A percentile compares a stretch with the other conserved stretches of the same genome.
phyloP scores from a whole-genome alignment of 2,329 filamentous ascomycete genomes.

The Coleophoma crateriformis region DNA sequence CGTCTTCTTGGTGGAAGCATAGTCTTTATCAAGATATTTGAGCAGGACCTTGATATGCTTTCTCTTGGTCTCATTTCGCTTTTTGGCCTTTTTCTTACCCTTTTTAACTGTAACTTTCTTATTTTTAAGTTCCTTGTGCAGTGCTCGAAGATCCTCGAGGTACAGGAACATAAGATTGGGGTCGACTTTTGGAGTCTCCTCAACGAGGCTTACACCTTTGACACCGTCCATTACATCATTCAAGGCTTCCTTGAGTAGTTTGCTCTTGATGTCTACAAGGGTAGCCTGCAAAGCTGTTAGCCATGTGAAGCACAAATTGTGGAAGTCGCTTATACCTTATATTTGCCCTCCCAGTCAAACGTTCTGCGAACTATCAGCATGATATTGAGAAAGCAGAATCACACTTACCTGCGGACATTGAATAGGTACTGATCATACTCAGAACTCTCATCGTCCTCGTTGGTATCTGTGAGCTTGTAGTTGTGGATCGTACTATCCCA shows the following conservation, averaged over 20 bases:
- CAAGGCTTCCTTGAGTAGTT: conserved; percentile 65
- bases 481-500: conserved; percentile 55
- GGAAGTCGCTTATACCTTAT: conserved; percentile 35
- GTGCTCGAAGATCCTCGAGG: conserved; percentile 66
- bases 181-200: conserved; percentile 69
- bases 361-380: conserved; percentile 38
- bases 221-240: conserved; percentile 68
- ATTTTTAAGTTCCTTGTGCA: conserved; percentile 59
- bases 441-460: conserved; percentile 53
- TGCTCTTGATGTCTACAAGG: conserved; percentile 80
- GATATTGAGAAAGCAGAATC: background rate
- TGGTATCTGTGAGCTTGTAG: conserved; percentile 63
- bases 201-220: conserved; percentile 73
- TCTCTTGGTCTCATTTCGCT: conserved; percentile 51
- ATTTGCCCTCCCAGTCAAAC: conserved; percentile 83
- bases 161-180: conserved; percentile 70
- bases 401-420: conserved; percentile 52
- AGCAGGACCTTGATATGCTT: conserved; percentile 67
- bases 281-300: conserved; percentile 37
- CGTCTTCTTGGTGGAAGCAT: conserved; percentile 70
- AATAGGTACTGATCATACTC: conserved; percentile 79
- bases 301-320: background rate
- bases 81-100: conserved; percentile 55
- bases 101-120: conserved; percentile 44
- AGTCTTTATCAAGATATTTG: conserved; percentile 77